Percentiles rank a stretch among this genome's conserved stretches.
Conservation (phyloP, 1,139 yeast genomes). For the Suhomyces terraborum region DNA sequence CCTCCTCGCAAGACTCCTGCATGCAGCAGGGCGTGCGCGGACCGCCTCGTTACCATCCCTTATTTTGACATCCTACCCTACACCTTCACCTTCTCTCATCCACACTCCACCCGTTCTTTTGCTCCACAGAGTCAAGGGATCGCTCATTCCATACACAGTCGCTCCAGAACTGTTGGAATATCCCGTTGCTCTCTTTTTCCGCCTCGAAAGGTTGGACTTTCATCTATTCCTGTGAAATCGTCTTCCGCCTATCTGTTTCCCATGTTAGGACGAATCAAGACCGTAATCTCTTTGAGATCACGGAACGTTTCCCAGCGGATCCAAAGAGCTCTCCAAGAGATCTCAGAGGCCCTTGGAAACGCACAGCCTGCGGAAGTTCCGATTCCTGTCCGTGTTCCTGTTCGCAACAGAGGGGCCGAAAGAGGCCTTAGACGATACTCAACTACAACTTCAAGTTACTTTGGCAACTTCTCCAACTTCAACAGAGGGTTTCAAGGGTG, state of each 20-base stretch:
- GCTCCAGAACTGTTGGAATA: neutral
- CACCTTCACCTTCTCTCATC: too few species aligned
- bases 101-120: conserved; percentile 2
- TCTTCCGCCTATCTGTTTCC: too few species aligned
- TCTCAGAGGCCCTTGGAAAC: conserved; percentile 29
- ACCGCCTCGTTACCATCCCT: conserved; percentile 5
- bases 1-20: too few species aligned
- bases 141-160: neutral
- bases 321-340: conserved; percentile 35
- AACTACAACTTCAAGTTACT: neutral
- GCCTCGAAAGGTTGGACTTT: conserved; percentile 5
- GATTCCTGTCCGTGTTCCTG: conserved; percentile 21
- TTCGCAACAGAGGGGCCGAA: conserved; percentile 5
- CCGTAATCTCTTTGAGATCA: conserved; percentile 25
- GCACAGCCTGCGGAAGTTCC: conserved; percentile 23
- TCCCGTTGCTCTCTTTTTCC: neutral
- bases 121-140: neutral
- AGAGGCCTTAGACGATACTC: conserved; percentile 5
- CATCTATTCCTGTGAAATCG: conserved; percentile 4
- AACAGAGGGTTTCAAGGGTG: neutral
- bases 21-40: neutral
- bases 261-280: conserved; percentile 16
- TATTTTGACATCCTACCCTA: too few species aligned
- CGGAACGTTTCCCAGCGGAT: conserved; percentile 31
- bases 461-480: neutral